Conservation (phyloP, 2,329 filamentous ascomycete species). For the Microcera coccophila region DNA sequence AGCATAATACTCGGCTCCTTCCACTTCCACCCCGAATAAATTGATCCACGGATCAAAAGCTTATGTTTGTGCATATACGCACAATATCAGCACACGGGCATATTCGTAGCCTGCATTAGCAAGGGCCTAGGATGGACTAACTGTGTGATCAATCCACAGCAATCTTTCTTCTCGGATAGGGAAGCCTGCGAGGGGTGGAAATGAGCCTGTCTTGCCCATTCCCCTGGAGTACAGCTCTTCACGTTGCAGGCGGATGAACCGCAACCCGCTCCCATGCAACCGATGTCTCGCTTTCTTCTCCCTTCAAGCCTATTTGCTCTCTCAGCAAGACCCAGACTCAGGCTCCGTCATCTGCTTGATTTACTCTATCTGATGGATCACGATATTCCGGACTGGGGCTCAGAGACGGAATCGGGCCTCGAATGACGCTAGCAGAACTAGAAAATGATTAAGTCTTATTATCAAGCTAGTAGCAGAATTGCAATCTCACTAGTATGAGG, state of each 20-base stretch:
- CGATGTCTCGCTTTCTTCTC: background rate
- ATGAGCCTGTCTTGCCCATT: background rate
- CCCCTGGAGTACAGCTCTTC: background rate
- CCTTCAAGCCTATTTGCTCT: background rate
- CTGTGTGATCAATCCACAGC: too few relatives aligned
- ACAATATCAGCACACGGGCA: too few relatives aligned
- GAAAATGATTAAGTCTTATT: constrained; percentile 19
- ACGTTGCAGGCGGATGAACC: background rate
- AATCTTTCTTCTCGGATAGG: too few relatives aligned
- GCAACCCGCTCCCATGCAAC: background rate
- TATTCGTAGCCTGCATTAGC: too few relatives aligned
- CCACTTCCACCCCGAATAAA: too few relatives aligned
- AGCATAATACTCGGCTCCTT: too few relatives aligned
- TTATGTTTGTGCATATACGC: too few relatives aligned
- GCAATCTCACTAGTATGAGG: constrained; percentile 13
- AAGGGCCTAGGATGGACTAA: too few relatives aligned
- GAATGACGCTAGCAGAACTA: constrained; percentile 17
- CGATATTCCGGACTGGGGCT: constrained; percentile 7
- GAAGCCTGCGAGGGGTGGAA: background rate
- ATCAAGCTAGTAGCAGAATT: constrained; percentile 15
- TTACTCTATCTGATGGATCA: background rate
- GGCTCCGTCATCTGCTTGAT: background rate
- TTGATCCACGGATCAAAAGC: too few relatives aligned
- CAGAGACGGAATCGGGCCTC: constrained; percentile 15
- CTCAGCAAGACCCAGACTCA: background rate